Percentiles rank a stretch among this genome's conserved stretches.
Evolutionary conservation across 208 protist species (phyloP).

Genomic region (Angomonas ambiguus): DNA sequence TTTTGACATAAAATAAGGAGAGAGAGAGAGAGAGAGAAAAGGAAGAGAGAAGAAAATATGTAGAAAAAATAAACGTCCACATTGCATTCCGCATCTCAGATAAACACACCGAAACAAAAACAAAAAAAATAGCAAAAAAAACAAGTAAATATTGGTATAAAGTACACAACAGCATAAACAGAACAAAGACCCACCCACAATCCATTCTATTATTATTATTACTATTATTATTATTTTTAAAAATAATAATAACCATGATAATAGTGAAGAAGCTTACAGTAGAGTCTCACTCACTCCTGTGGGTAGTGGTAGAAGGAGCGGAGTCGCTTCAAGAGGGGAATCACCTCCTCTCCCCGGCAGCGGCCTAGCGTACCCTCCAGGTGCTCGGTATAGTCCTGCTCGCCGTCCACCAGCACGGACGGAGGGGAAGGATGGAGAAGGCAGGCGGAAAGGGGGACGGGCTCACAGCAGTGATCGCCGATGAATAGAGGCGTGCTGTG

Average conservation of each 20-base stretch:
- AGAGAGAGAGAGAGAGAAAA: no score
- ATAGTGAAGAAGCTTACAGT: no score
- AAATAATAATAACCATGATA: not conserved
- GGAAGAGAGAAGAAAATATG: no score
- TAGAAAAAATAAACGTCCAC: no score
- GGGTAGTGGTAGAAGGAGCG: constrained; percentile 55
- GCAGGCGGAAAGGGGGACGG: constrained; percentile 50
- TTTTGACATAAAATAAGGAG: no score
- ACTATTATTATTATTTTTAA: no score
- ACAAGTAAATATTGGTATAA: no score
- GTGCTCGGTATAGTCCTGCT: constrained; percentile 55
- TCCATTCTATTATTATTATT: no score
- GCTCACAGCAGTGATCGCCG: constrained; percentile 69
- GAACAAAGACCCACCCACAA: no score
- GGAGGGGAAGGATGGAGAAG: not conserved
- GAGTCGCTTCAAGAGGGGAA: constrained; percentile 47
- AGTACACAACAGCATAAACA: no score
- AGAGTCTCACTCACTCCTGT: no score
- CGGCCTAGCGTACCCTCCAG: constrained; percentile 24
- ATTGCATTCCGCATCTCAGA: no score
- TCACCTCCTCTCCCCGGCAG: constrained; percentile 44
- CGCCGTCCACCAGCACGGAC: constrained; percentile 16
- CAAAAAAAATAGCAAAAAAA: constrained; percentile 1
- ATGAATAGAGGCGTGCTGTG: constrained; percentile 56
- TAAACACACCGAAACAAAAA: constrained; percentile 15